A percentile compares a stretch with the other conserved stretches of the same genome.
phyloP scores from a whole-genome alignment of 176 grass and related monocot genomes.

The Cenchrus purpureus region DNA sequence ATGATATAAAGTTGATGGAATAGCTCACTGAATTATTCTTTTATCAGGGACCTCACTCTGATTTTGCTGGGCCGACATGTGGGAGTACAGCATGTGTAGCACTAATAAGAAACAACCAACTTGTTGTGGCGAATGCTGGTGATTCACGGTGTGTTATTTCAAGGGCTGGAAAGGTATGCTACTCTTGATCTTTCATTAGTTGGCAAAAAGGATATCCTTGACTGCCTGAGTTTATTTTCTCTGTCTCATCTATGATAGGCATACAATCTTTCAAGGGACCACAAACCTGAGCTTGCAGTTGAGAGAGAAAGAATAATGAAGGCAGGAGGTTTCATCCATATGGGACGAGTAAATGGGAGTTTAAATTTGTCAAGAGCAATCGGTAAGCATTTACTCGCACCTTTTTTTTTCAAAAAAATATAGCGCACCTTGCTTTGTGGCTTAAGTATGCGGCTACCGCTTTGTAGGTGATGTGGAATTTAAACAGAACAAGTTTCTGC shows the following conservation, averaged over 20 bases:
- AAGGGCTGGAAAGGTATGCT: slow-evolving; percentile 76
- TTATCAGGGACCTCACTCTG: slow-evolving; percentile 87
- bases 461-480: slow-evolving; percentile 93
- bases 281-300: slow-evolving; percentile 83
- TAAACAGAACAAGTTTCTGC: slow-evolving; percentile 90
- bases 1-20: slow-evolving; percentile 11
- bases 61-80: slow-evolving; percentile 85
- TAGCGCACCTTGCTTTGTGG: background rate
- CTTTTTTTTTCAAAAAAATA: background rate
- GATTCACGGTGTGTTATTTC: slow-evolving; percentile 99
- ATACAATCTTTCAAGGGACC: slow-evolving; percentile 91
- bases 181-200: background rate
- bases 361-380: slow-evolving; percentile 97
- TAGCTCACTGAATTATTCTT: slow-evolving; percentile 7
- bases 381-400: slow-evolving; percentile 47
- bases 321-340: slow-evolving; percentile 89
- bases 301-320: slow-evolving; percentile 97
- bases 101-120: slow-evolving; percentile 79
- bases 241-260: slow-evolving; percentile 56
- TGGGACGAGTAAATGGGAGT: slow-evolving; percentile 95
- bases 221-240: slow-evolving; percentile 13
- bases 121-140: slow-evolving; percentile 92
- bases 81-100: slow-evolving; percentile 93
- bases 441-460: slow-evolving; percentile 37
- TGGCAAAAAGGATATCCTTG: slow-evolving; percentile 24